phyloP scores from a whole-genome alignment of 257 asterid genomes.

The Penstemon newberryi region DNA sequence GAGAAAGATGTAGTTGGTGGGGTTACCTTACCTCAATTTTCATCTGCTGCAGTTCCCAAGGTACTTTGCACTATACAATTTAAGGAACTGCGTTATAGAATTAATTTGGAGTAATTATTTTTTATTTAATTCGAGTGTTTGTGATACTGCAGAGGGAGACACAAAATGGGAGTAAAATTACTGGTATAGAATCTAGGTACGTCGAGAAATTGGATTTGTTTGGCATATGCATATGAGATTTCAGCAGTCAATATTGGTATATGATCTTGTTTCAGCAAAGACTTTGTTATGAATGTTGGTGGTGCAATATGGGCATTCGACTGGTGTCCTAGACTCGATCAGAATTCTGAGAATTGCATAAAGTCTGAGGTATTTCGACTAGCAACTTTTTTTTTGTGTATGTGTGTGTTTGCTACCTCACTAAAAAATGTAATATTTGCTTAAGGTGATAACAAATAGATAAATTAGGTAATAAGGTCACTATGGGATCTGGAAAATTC shows the following conservation, averaged over 20 bases:
- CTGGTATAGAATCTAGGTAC: conserved; percentile 43
- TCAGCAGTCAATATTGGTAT: conserved; percentile 12
- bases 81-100: background rate
- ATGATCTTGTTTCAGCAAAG: conserved; percentile 60
- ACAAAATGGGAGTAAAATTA: conserved; percentile 22
- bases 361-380: conserved; percentile 61
- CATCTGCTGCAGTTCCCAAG: conserved; percentile 85
- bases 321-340: conserved; percentile 82
- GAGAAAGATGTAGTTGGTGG: conserved; percentile 58
- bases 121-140: background rate
- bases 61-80: conserved; percentile 34
- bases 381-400: background rate
- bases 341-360: conserved; percentile 37
- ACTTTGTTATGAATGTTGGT: conserved; percentile 78
- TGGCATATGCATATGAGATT: conserved; percentile 20
- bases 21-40: conserved; percentile 69
- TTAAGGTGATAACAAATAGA: background rate
- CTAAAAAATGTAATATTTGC: background rate
- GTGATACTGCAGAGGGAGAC: conserved; percentile 34
- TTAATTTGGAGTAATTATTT: background rate
- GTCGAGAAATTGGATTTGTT: conserved; percentile 18
- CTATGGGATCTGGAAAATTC: background rate
- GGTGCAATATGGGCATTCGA: conserved; percentile 92
- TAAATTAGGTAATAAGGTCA: background rate
- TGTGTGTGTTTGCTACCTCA: background rate